Base-by-base conservation (phyloP, 1,284 basidiomycete genomes). In the Inonotus hispidus region DNA sequence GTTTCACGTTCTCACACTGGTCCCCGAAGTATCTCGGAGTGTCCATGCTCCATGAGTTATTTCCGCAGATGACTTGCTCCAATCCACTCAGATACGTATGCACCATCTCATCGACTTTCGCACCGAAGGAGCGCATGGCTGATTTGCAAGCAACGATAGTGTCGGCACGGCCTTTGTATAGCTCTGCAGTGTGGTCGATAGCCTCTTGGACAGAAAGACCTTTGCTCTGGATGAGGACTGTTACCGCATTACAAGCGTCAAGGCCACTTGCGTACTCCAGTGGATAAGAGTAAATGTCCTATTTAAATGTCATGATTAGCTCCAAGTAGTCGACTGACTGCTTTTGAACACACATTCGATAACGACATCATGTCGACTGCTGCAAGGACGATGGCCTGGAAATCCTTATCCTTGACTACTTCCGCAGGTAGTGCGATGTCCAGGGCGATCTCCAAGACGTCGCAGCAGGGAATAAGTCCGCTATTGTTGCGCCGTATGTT, bases 241-340 rank as follows among this genome's bases (percentile, higher is more conserved):
- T 84, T 43, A 89, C 75, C 64, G 87, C 75, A 68, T 88, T 88
- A 46, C 59, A 85, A 52, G 80, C 80, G 14, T 74, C 78, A 60
- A 82, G 81, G 19, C 84, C 86, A 69, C 82, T 85, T 32, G 82
- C 79, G 68, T 86, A 82, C 68, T 89, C 86, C 78, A 85, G 82
- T 69, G 86, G 81, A 71, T 87, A 88, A 6, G 85, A 88, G 67
- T 87, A 88, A 11, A 88, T 73, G 59, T 88, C 86, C 86, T 87
- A 64, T 14, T 11, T 10, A 32, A 5, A 25, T 5, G 52, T 38
- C 7, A 35, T 25, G 3, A 27, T 53, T 25, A 49, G 21, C 4
- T 38, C 8, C 6, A 13, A 21, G 25, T 13, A 38, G n/a, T 16
- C 16, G 13, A 3, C 7, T 11, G 25, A 32, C n/a, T 5, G n/a